Base-by-base conservation (phyloP, 495 filamentous ascomycete species). In the Delitschia confertaspora region DNA sequence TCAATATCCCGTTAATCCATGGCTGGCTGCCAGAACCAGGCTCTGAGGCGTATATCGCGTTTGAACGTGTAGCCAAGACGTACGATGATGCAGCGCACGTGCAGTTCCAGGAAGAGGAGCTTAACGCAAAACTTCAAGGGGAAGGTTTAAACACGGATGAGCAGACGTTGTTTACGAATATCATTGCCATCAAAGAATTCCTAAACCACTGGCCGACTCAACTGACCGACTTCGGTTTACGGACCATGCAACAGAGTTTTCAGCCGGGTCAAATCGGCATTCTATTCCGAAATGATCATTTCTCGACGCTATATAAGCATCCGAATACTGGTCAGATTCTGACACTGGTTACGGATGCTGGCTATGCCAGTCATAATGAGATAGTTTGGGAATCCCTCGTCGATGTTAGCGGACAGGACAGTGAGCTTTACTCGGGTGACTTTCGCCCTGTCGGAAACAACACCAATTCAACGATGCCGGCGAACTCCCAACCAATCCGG, bases 221-320 rank as follows among this genome's bases (percentile, higher is more conserved):
- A 54, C 69, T 96, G 4, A 95, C 89, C 2, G 61, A 71, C 2
- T 82, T 79, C 62, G 91, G 91, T 0, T 74, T 98, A 1, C 70
- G 79, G 4, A 74, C 80, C 3, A 75, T 98, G 9, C 67, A 66
- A 2, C 70, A 74, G 32, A 70, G 64, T 5, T 61, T 95, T 33
- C 63, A 68, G 10, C 82, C 85, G 0, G 86, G 85, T 2, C 75
- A 80, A 0, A 69, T 93, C 6, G 84, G 83, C 0, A 96, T 98
- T 35, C 63, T 96, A 2, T 98, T 98, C 67, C 76, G 91, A 23
- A 98, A 98, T 49, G 89, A 96, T 55, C 91, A 98, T 63, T 98
- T 98, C 58, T 82, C 82, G 21, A 96, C 91, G 0, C 58, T 98
- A 0, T 93, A 95, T 60, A 78, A 86, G 45, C 67, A 91, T 48